Percentiles rank a stretch among this genome's conserved stretches.
Evolutionary conservation across 805 yeast genomes (phyloP).

Genomic region (Ogataea paraovalis): DNA sequence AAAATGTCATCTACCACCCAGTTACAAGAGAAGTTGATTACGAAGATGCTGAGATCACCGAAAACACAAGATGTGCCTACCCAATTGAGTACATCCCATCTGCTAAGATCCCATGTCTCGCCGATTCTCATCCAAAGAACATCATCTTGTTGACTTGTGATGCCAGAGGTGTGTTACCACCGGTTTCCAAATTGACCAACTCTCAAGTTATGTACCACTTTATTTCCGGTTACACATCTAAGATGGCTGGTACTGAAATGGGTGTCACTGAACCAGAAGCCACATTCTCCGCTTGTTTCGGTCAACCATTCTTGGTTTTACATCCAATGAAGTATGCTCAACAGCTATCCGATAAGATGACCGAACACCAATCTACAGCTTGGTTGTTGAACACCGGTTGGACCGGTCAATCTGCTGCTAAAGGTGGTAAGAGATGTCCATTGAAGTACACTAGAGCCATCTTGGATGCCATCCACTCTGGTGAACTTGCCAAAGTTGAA

Average conservation of each 20-base stretch:
- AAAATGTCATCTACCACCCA: slow-evolving; percentile 86
- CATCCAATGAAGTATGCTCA: slow-evolving; percentile 98
- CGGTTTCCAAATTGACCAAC: slow-evolving; percentile 88
- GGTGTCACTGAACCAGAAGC: slow-evolving; percentile 99
- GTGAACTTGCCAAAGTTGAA: slow-evolving; percentile 73
- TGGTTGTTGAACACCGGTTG: slow-evolving; percentile 98
- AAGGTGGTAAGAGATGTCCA: slow-evolving; percentile 97
- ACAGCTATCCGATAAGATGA: slow-evolving; percentile 91
- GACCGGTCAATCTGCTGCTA: slow-evolving; percentile 90
- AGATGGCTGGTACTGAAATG: slow-evolving; percentile 99
- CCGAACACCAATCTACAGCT: slow-evolving; percentile 83
- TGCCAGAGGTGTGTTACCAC: slow-evolving; percentile 97
- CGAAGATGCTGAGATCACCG: slow-evolving; percentile 77
- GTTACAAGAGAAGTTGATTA: slow-evolving; percentile 79
- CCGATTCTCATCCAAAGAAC: slow-evolving; percentile 87
- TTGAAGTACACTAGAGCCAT: slow-evolving; percentile 96
- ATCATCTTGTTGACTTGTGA: slow-evolving; percentile 92
- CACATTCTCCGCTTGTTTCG: slow-evolving; percentile 97
- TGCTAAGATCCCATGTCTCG: slow-evolving; percentile 92
- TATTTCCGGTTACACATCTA: slow-evolving; percentile 96
- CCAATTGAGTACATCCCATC: slow-evolving; percentile 96
- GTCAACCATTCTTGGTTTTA: slow-evolving; percentile 96
- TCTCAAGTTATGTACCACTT: slow-evolving; percentile 99
- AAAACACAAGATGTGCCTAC: slow-evolving; percentile 97
- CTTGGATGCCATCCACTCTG: slow-evolving; percentile 90